Evolutionary conservation across 2,329 filamentous ascomycete species (phyloP), one percentile per base, ranked within the genome.

Genomic region (Phialophora expanda): DNA sequence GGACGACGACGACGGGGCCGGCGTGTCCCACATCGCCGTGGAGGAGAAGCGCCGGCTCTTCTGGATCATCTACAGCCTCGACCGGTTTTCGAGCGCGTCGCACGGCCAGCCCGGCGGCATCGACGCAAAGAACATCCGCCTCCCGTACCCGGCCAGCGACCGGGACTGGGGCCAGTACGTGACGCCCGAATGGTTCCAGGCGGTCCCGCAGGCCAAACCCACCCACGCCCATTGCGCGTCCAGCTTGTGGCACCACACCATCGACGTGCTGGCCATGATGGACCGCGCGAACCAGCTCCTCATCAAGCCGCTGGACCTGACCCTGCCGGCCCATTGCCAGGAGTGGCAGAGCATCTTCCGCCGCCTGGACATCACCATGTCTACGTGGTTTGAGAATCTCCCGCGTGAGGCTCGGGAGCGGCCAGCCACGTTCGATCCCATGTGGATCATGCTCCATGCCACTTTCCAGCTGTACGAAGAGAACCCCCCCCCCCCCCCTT

Each of bases 331-430:
- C 46, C 61, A 64, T 38, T 64, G 61, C 44, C 61, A 64, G 22
- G 61, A 64, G 26, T 64, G 61, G 61, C 61, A 64, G 44, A 64
- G 61, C 41, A 64, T 64, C 9, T 64, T 64, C 20, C 61, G 61
- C 20, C 54, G 61, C 9, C 61, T 64, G 6, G 61, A 64, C 30
- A 58, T 64, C 44, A 58, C 61, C 9, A 64, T 64, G 44, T 64
- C 61, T 41, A 64, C 61, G 3, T 64, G 61, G 54, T 64, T 64
- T 20, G 61, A 58, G 30, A 64, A 58, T 24, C 61, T 64, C 6
- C 61, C 61, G 24, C 14, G 9, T 4, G 61, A 64, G 28, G 32
- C 44, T 5, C 61, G 54, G 2, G 51, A 64, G 38, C 61, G 54
- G 53, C 53, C 61, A n/a, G 44, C 61, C n/a, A 44, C 54, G n/a